A percentile compares a stretch with the other conserved stretches of the same genome.
phyloP scores from a whole-genome alignment of 1,284 basidiomycete genomes.

The Moniliella sp. region DNA sequence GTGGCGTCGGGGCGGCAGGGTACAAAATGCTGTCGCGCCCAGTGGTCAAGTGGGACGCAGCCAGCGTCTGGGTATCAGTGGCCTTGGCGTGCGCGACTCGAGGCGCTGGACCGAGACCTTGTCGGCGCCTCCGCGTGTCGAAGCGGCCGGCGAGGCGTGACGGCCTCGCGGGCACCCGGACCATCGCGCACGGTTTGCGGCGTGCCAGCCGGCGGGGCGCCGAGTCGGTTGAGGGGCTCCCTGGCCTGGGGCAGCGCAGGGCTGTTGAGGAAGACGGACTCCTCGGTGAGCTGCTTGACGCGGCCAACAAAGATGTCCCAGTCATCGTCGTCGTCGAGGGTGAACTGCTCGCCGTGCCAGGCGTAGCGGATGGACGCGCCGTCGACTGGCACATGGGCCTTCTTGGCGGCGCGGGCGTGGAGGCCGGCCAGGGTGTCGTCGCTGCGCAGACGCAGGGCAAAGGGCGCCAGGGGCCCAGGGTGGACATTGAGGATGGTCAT shows the following conservation, averaged over 20 bases:
- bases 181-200: conserved; percentile 6
- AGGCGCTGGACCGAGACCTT: conserved; percentile 11
- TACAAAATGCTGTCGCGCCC: conserved; percentile 31
- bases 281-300: conserved; percentile 17
- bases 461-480: conserved; percentile 24
- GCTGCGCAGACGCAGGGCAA: conserved; percentile 22
- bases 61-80: not conserved
- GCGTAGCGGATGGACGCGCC: conserved; percentile 22
- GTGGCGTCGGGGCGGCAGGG: conserved; percentile 25
- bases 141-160: no score
- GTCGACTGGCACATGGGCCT: conserved; percentile 21
- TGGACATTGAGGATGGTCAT: conserved; percentile 29
- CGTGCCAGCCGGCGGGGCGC: conserved; percentile 13
- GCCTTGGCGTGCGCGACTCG: conserved; percentile 10
- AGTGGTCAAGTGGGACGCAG: conserved; percentile 9
- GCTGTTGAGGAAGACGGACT: no score
- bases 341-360: conserved; percentile 21
- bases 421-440: conserved; percentile 12
- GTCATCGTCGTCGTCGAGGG: conserved; percentile 28
- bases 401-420: conserved; percentile 16
- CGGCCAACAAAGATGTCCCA: conserved; percentile 29
- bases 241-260: no score
- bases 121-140: conserved; percentile 5
- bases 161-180: no score
- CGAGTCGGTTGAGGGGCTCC: conserved; percentile 23